Percentiles rank a stretch among this genome's conserved stretches.
Evolutionary conservation across 1,139 yeast genomes (phyloP).

Genomic region (Pichia sp.): DNA sequence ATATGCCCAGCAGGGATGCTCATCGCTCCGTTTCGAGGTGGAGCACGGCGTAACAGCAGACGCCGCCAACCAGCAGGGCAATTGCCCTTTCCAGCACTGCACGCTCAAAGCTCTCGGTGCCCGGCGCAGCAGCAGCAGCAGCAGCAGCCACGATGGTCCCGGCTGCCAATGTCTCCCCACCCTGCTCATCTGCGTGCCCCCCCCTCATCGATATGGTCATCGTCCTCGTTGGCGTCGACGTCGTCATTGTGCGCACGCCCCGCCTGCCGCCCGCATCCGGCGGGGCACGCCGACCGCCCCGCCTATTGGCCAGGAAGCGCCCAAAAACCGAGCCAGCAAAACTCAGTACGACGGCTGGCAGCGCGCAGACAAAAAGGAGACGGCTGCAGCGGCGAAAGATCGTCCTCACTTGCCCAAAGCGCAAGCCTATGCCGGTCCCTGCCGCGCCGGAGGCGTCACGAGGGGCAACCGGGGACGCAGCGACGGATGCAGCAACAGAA

Average conservation of each 20-base stretch:
- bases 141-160: background rate
- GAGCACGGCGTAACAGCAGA: background rate
- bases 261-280: no score
- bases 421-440: background rate
- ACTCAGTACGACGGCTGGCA: background rate
- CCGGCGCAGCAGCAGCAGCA: background rate
- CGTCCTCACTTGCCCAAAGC: background rate
- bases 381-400: background rate
- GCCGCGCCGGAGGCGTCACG: background rate
- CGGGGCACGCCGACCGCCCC: background rate
- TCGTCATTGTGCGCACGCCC: no score
- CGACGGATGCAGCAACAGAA: no score
- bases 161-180: background rate
- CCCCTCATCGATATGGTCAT: no score
- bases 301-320: background rate
- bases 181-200: no score
- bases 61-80: constrained; percentile 1
- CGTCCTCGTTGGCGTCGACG: no score
- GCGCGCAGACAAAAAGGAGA: background rate
- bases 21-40: background rate
- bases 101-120: background rate
- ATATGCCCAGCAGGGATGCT: background rate
- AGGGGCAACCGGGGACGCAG: background rate
- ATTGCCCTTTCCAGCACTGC: constrained; percentile 4
- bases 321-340: background rate